Base-by-base conservation (phyloP, 176 grass and related monocot genomes). In the Phoenix dactylifera region DNA sequence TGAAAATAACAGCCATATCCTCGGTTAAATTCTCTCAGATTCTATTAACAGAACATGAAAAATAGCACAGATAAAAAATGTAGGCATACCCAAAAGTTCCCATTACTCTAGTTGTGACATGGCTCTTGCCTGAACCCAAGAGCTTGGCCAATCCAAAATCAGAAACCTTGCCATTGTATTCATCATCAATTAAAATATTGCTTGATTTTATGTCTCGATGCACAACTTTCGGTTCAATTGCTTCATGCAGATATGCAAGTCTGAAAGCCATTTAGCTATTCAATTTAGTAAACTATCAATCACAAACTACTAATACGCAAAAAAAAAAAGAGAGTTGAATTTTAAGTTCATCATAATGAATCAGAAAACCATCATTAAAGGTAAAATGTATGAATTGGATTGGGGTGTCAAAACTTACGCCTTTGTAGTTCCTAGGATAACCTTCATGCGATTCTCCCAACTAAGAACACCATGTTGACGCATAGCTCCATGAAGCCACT, bases 91-190 rank as follows among this genome's bases (percentile, higher is more conserved):
- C 94, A 23, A 90, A 98, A 71, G 94, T 98, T 76, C 94, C 94
- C 88, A 98, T 98, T 30, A 98, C 94, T 70, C 94, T 78, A 72
- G 94, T 98, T 59, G 86, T 88, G 25, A 98, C 81, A 49, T 92
- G 83, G 71, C 85, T 98, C 62, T 82, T 78, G 20, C 88, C 94
- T 0, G 94, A 88, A 74, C 86, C 80, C 52, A 98, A 67, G 65
- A 98, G 84, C 70, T 98, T 98, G n/a, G 94, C 94, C 44, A 98
- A 76, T 19, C 94, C 94, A 71, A 98, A 98, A 81, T 98, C 94
- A 65, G 94, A 98, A 57, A 98, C 71, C 69, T 93, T 98, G 64
- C 83, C 80, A 16, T 87, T 98, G 39, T 79, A 98, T 66, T 98
- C 83, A 18, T 85, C 74, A 7, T 98, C 88, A 1, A 98, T 82